Evolutionary conservation across 371 early-diverging fungal species (phyloP), one percentile per base, ranked within the genome.

Genomic region (Smittium mucronatum): DNA sequence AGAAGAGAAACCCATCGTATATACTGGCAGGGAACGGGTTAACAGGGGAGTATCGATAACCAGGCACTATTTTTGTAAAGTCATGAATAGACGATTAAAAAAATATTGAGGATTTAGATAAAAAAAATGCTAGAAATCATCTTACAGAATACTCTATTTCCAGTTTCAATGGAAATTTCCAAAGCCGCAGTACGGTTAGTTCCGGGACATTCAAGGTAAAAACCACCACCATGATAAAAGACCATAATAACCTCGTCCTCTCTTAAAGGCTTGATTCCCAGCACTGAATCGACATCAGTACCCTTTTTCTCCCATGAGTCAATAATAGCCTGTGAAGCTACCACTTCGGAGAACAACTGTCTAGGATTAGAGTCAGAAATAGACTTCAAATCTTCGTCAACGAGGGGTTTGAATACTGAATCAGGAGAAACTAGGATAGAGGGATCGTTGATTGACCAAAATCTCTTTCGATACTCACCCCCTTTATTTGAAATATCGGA

Each of bases 21-120:
- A 95, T 75, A 0, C 89, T 87, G 8, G 83, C 81, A 0, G 95
- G 95, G 69, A 92, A 93, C 1, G 89, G 85, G 67, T 84, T 75
- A 64, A 89, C 86, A 0, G 95, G 95, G 0, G 91, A 89, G 17
- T 90, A 75, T 26, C 90, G 81, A 75, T 94, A 93, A 63, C 85
- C 81, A 59, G 89, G 75, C 2, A 83, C 79, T 75, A 79, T 81
- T 5, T 5, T 21, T 30, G 34, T 28, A 21, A 64, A 64, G 32
- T 26, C 8, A 11, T 21, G 36, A 21, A 34, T 33, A 31, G 5
- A 15, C 16, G 26, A 31, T 34, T 64, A 15, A 30, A 36, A 34
- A 64, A 2, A 64, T 64, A 36, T 2, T 64, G n/a, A n/a, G n/a
- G n/a, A n/a, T n/a, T n/a, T n/a, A n/a, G n/a, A n/a, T n/a, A n/a